phyloP scores from a whole-genome alignment of 2,329 filamentous ascomycete genomes.

The Fusarium floridanum region DNA sequence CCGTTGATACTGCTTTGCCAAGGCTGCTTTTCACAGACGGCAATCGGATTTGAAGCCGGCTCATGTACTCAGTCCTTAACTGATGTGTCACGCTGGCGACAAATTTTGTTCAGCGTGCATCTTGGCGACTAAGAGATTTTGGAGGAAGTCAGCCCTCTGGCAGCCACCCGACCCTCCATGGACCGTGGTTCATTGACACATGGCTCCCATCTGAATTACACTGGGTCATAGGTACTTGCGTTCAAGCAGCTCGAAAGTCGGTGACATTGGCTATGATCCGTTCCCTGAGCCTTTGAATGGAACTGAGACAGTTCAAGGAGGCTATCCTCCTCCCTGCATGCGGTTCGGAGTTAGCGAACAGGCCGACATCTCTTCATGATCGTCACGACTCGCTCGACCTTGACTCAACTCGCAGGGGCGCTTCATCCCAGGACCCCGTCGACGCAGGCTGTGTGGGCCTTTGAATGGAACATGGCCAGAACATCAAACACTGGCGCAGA shows the following conservation, averaged over 20 bases:
- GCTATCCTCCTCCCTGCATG: constrained; percentile 29
- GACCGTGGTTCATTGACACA: background rate
- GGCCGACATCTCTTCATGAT: constrained; percentile 14
- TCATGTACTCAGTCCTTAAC: background rate
- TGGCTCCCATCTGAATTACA: background rate
- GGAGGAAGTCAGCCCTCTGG: background rate
- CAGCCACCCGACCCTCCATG: constrained; percentile 4
- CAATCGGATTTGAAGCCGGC: constrained; percentile 18
- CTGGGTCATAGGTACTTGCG: constrained; percentile 9
- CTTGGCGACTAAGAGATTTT: constrained; percentile 4
- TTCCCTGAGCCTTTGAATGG: constrained; percentile 1
- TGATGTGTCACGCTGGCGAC: constrained; percentile 19
- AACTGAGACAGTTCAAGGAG: background rate
- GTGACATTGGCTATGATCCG: background rate
- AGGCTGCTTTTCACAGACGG: constrained; percentile 2
- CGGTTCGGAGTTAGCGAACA: constrained; percentile 14
- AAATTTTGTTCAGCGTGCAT: constrained; percentile 4
- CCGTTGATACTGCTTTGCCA: background rate
- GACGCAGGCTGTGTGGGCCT: constrained; percentile 23
- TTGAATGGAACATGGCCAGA: constrained; percentile 5
- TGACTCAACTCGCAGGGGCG: constrained; percentile 24
- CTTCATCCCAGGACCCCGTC: constrained; percentile 25
- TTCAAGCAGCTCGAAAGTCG: background rate
- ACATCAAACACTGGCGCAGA: constrained; percentile 8
- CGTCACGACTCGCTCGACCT: constrained; percentile 8